Percentiles rank a stretch among this genome's conserved stretches.
These are phyloP conservation scores for Hyaloperonospora brassicae DNA, from an alignment of 352 stramenopile species.

Conservation along the genomic window DNA sequence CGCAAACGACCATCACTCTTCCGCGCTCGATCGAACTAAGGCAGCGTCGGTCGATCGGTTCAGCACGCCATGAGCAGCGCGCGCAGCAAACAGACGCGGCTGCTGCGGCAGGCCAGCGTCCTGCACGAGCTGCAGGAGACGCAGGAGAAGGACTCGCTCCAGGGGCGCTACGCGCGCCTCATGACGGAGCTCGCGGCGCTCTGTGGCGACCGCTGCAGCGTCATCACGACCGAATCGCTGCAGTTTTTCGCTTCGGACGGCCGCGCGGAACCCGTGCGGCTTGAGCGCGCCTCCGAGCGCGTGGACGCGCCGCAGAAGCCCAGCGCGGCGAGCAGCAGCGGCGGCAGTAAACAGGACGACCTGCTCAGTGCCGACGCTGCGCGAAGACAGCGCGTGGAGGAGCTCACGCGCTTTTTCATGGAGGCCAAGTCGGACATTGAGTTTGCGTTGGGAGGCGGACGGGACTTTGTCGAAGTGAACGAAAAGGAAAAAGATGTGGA, in stretches of 20 bases:
- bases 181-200: conserved; percentile 68
- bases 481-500: conserved; percentile 66
- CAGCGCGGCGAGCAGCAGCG: conserved; percentile 1
- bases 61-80: conserved; percentile 14
- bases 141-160: conserved; percentile 64
- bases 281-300: conserved; percentile 55
- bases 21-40: conserved; percentile 7
- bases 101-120: conserved; percentile 63
- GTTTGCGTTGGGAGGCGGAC: conserved; percentile 65
- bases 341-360: conserved; percentile 43
- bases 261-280: conserved; percentile 62
- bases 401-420: conserved; percentile 86
- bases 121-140: conserved; percentile 72
- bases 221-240: conserved; percentile 70
- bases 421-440: conserved; percentile 87
- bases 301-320: conserved; percentile 27
- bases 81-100: conserved; percentile 28
- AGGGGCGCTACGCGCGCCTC: conserved; percentile 61
- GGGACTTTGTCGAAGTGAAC: conserved; percentile 60
- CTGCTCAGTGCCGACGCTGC: conserved; percentile 68
- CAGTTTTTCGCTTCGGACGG: conserved; percentile 51
- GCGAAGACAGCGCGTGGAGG: conserved; percentile 72
- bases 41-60: not conserved
- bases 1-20: conserved; percentile 25
- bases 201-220: conserved; percentile 63